phyloP scores from a whole-genome alignment of 1,284 basidiomycete species.

The Clitocybe nebularis region DNA sequence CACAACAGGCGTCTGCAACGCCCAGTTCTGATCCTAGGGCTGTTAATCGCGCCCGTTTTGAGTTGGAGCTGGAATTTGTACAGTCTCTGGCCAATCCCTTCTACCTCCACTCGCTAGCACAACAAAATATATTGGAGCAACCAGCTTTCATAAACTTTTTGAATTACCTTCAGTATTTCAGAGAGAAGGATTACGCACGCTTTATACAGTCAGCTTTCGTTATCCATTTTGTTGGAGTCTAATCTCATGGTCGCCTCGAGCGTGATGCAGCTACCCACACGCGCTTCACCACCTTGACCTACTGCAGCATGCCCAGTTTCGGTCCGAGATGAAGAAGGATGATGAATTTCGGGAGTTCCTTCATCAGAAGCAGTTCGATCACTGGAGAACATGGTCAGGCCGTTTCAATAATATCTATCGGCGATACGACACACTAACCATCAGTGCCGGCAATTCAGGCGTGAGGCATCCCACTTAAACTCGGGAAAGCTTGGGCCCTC shows the following conservation, averaged over 20 bases:
- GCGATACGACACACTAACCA: constrained; percentile 1
- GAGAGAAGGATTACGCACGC: constrained; percentile 83
- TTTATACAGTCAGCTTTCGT: constrained; percentile 74
- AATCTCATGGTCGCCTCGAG: constrained; percentile 13
- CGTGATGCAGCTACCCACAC: constrained; percentile 68
- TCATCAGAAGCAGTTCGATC: constrained; percentile 80
- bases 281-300: constrained; percentile 81
- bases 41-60: constrained; percentile 81
- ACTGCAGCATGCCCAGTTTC: constrained; percentile 70
- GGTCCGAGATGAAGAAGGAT: constrained; percentile 74
- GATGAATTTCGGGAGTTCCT: constrained; percentile 69
- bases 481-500: constrained; percentile 11
- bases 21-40: constrained; percentile 48
- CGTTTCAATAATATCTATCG: no score
- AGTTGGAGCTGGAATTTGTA: constrained; percentile 91
- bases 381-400: constrained; percentile 77
- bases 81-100: constrained; percentile 95
- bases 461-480: constrained; percentile 18
- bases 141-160: constrained; percentile 86
- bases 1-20: constrained; percentile 16
- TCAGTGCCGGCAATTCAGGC: constrained; percentile 9
- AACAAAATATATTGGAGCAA: constrained; percentile 81
- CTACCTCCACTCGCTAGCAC: constrained; percentile 84
- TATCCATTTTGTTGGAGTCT: constrained; percentile 12
- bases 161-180: constrained; percentile 85